phyloP scores from a whole-genome alignment of 202 grass and related monocot genomes.

The Tripidium arundinaceum region DNA sequence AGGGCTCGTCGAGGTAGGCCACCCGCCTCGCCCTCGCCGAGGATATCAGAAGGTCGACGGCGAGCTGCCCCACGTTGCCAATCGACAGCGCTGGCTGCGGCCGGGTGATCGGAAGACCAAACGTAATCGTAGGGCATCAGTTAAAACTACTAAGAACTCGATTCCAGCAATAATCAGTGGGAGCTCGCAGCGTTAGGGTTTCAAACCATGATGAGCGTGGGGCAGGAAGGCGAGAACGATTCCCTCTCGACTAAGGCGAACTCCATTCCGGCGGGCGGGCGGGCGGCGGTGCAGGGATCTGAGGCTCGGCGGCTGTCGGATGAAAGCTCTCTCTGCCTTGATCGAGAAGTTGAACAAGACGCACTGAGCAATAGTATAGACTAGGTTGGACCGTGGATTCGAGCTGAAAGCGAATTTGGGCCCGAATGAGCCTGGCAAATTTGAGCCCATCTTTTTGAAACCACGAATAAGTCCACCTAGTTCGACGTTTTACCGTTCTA shows the following conservation, averaged over 20 bases:
- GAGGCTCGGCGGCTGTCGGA: not conserved
- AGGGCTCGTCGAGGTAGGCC: slow-evolving; percentile 74
- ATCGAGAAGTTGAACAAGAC: slow-evolving; percentile 9
- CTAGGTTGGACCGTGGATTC: not conserved
- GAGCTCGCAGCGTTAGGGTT: not conserved
- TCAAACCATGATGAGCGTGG: slow-evolving; percentile 63
- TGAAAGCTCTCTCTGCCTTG: not conserved
- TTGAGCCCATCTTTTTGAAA: not conserved
- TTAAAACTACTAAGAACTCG: not conserved
- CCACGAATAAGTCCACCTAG: too few species aligned
- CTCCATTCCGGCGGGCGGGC: slow-evolving; percentile 40
- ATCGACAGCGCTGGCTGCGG: slow-evolving; percentile 83
- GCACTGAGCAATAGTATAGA: not conserved
- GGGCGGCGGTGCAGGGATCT: not conserved
- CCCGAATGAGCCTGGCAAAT: not conserved
- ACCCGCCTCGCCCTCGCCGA: slow-evolving; percentile 60
- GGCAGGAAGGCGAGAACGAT: slow-evolving; percentile 58
- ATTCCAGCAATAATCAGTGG: not conserved
- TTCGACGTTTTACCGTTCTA: not conserved
- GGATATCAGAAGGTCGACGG: slow-evolving; percentile 72
- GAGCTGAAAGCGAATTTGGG: not conserved
- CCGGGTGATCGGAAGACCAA: slow-evolving; percentile 10
- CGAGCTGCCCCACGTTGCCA: slow-evolving; percentile 94
- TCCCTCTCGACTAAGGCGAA: slow-evolving; percentile 48
- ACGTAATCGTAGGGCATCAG: not conserved